Evolutionary conservation across 2,329 filamentous ascomycete genomes (phyloP).

Genomic region (Exophiala spinifera): DNA sequence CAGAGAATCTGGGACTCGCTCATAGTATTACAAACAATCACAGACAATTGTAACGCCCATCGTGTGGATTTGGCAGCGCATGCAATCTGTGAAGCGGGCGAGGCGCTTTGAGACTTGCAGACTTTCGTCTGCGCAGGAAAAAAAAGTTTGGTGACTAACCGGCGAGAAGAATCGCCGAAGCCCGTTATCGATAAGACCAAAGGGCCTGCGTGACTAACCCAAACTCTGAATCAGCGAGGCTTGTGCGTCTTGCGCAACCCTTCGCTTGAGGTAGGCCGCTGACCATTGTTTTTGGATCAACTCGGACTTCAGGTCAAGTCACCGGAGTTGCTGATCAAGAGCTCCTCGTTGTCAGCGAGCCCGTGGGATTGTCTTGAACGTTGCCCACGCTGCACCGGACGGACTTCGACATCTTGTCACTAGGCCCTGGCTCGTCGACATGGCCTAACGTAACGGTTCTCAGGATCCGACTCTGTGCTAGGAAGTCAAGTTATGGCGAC

Average conservation of each 20-base stretch:
- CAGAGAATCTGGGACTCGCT: background rate
- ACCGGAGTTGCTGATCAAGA: too few relatives aligned
- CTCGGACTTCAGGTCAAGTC: background rate
- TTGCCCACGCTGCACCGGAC: too few relatives aligned
- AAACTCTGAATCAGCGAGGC: too few relatives aligned
- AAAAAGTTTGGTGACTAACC: constrained; percentile 3
- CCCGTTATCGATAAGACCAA: too few relatives aligned
- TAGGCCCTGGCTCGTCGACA: too few relatives aligned
- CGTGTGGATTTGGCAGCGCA: background rate
- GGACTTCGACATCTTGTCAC: background rate
- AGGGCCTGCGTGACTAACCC: too few relatives aligned
- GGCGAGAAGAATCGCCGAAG: constrained; percentile 6
- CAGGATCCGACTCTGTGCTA: background rate
- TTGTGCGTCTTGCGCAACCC: too few relatives aligned
- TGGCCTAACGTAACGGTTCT: background rate
- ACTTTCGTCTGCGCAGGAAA: constrained; percentile 10
- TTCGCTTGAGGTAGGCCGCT: too few relatives aligned
- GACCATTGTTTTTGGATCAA: too few relatives aligned
- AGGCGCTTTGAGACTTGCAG: constrained; percentile 1
- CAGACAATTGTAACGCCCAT: background rate
- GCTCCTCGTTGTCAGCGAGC: too few relatives aligned
- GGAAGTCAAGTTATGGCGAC: constrained; percentile 12
- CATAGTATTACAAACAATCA: background rate
- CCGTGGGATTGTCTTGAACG: too few relatives aligned
- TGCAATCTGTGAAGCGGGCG: background rate